Evolutionary conservation across 345 rosid genomes (phyloP).

Genomic region (Carallia brachiata): DNA sequence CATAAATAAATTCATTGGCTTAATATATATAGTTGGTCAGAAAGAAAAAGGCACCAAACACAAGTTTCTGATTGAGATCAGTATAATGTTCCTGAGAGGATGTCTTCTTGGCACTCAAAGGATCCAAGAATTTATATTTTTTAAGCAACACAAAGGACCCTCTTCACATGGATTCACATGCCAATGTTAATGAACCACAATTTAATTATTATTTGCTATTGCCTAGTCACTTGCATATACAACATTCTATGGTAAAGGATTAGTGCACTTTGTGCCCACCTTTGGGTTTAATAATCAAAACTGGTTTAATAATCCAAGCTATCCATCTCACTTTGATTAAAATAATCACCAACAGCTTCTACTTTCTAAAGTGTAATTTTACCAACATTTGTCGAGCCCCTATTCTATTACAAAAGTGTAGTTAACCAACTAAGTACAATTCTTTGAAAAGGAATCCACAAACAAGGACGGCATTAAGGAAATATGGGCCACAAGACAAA

Average conservation of each 20-base stretch:
- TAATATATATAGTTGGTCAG: background rate
- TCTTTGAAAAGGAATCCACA: slow-evolving; percentile 43
- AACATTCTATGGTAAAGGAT: slow-evolving; percentile 35
- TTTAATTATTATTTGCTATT: background rate
- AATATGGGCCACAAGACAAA: slow-evolving; percentile 50
- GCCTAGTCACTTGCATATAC: slow-evolving; percentile 23
- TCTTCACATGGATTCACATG: slow-evolving; percentile 69
- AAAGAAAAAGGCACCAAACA: background rate
- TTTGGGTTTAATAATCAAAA: slow-evolving; percentile 2
- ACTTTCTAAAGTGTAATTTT: slow-evolving; percentile 17
- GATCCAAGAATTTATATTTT: slow-evolving; percentile 14
- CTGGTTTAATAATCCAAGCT: slow-evolving; percentile 8
- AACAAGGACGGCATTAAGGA: slow-evolving; percentile 34
- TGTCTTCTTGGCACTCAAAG: slow-evolving; percentile 30
- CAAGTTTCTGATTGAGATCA: slow-evolving; percentile 15
- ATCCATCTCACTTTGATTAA: slow-evolving; percentile 10
- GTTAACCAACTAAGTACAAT: no score
- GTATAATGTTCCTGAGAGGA: slow-evolving; percentile 20
- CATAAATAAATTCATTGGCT: no score
- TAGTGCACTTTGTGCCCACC: slow-evolving; percentile 27
- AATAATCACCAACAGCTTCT: slow-evolving; percentile 16
- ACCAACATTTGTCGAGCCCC: no score
- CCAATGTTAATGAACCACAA: slow-evolving; percentile 23
- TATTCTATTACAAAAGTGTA: slow-evolving; percentile 28
- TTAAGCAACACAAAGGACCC: slow-evolving; percentile 48